These are phyloP conservation scores for Ilyonectria sp. DNA, from an alignment of 2,329 filamentous ascomycete species.

Conservation along the genomic window DNA sequence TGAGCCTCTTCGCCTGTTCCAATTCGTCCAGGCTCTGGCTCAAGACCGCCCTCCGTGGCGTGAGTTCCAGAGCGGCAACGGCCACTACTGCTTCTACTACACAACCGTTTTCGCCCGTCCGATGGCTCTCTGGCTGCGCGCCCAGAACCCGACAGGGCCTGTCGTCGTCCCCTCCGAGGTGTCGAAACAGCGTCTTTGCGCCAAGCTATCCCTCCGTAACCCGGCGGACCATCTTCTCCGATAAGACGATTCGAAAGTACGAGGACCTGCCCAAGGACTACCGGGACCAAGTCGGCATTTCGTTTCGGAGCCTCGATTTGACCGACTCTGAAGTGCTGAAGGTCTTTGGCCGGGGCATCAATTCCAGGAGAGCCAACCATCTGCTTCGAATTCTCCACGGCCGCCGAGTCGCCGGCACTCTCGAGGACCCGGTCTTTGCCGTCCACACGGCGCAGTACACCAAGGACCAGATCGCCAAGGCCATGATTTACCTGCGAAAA, in stretches of 20 bases:
- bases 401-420: constrained; percentile 74
- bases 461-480: constrained; percentile 59
- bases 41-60: constrained; percentile 46
- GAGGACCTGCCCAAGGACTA: constrained; percentile 72
- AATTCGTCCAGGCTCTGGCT: constrained; percentile 51
- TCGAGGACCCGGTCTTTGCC: constrained; percentile 70
- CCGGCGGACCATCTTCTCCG: constrained; percentile 54
- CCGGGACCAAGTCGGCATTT: constrained; percentile 68
- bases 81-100: constrained; percentile 28
- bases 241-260: constrained; percentile 65
- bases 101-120: constrained; percentile 40
- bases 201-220: constrained; percentile 37
- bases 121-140: constrained; percentile 43
- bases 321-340: constrained; percentile 60
- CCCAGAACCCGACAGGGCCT: constrained; percentile 24
- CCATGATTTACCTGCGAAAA: constrained; percentile 69
- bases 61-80: constrained; percentile 36
- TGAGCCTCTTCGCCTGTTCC: constrained; percentile 49
- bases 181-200: constrained; percentile 30
- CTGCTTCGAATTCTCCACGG: constrained; percentile 74
- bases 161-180: constrained; percentile 25
- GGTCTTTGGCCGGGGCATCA: constrained; percentile 67
- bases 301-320: constrained; percentile 67
- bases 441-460: constrained; percentile 64
- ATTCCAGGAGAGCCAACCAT: constrained; percentile 63